Conservation (phyloP, 2,329 filamentous ascomycete species). For the Helminthosporium solani region DNA sequence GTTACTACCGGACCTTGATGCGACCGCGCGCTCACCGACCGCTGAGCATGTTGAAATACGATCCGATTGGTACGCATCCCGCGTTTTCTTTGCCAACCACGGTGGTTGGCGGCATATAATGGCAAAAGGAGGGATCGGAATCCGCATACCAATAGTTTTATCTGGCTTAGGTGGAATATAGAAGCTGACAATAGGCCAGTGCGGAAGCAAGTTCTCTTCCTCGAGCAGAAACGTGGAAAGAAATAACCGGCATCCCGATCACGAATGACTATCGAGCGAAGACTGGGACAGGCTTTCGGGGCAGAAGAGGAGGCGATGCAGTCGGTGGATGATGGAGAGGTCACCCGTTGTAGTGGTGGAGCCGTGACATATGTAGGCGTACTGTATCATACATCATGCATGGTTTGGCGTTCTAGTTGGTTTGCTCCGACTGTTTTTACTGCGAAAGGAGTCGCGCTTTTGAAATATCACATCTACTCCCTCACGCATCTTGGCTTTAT, state of each 20-base stretch:
- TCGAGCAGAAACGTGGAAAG: constrained; percentile 84
- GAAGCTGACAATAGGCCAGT: constrained; percentile 56
- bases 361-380: constrained; percentile 14
- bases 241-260: constrained; percentile 38
- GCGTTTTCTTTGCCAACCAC: background rate
- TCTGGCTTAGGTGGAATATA: background rate
- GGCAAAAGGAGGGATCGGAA: too few species aligned
- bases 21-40: constrained; percentile 79
- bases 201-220: constrained; percentile 90
- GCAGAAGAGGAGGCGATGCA: background rate
- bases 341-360: background rate
- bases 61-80: constrained; percentile 75
- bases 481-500: background rate
- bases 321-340: background rate
- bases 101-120: too few species aligned
- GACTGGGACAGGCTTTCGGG: background rate
- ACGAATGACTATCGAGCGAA: background rate
- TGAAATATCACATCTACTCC: background rate
- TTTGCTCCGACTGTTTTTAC: background rate
- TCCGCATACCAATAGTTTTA: background rate
- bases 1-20: constrained; percentile 90
- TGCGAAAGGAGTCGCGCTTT: background rate
- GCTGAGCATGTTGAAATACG: constrained; percentile 98
- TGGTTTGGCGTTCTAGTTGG: constrained; percentile 27
- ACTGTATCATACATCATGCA: constrained; percentile 32